Base-by-base conservation (phyloP, 1,284 basidiomycete genomes). In the Papiliotrema terrestris region DNA sequence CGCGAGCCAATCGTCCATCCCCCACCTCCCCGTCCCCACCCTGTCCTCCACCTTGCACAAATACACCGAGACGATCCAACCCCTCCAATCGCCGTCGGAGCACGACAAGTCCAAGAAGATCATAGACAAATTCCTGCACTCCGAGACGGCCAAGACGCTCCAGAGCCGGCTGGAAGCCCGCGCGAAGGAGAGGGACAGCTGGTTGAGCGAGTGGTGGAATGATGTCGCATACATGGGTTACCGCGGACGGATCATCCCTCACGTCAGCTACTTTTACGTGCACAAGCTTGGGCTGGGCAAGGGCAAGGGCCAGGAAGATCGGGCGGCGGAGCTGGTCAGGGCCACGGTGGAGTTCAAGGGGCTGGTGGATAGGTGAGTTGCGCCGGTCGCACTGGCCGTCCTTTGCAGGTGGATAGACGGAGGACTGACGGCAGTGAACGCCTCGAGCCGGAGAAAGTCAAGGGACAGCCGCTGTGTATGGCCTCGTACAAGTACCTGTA, bases 161-260 rank as follows among this genome's bases (percentile, higher is more conserved):
- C 94, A 98, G 78, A 75, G 80, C 54, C 81, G 95, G 3, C 81
- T 98, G 39, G 80, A 91, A 68, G 80, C 82, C 26, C 83, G 93
- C 4, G 90, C 91, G 0, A 58, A 63, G 26, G 71, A 72, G 43
- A 77, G 74, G 56, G 83, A 84, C 63, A 94, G 83, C 79, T 99
- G 95, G 95, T 82, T 99, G 35, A 83, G 83, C 52, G 91, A 96
- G 55, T 98, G 95, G 95, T 99, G 95, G 95, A 96, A 98, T 76
- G 91, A 97, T 42, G 83, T 77, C 9, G 94, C 93, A 23, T 82
- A 83, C 71, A 78, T 80, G 75, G 72, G 73, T 11, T 78, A 76
- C 59, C 69, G 81, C 36, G 81, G 96, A 65, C 87, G 94, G 5
- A 89, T 97, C 37, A 87, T 97, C 25, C 91, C 95, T 22, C 91